These are phyloP conservation scores for Vachellia collinsii DNA, from an alignment of 306 rosid genomes.

Conservation along the genomic window DNA sequence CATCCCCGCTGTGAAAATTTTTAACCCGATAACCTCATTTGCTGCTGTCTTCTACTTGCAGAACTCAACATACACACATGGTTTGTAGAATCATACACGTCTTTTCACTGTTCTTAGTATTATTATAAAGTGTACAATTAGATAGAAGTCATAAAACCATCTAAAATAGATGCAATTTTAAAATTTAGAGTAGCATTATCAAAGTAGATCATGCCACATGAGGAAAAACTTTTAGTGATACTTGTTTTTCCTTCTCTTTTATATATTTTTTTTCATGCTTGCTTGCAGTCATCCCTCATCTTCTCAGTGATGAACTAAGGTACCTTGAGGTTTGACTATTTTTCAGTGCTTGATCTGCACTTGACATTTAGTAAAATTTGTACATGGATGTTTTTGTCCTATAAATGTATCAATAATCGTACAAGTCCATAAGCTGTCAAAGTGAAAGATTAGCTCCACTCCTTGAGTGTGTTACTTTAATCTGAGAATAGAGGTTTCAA, in stretches of 20 bases:
- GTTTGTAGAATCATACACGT: neutral
- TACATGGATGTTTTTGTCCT: neutral
- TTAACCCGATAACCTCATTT: neutral
- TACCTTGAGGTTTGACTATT: neutral
- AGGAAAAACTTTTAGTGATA: neutral
- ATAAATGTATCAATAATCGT: neutral
- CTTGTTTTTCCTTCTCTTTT: neutral
- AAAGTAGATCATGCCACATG: neutral
- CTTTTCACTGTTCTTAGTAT: neutral
- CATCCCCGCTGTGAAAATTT: neutral
- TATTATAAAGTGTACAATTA: neutral
- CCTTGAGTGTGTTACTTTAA: neutral
- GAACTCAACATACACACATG: neutral
- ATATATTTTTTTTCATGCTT: neutral
- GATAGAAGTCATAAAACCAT: neutral
- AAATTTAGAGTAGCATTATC: neutral
- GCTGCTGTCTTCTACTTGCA: conserved; percentile 1
- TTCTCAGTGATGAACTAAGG: neutral
- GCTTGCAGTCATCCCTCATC: neutral
- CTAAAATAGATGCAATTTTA: neutral
- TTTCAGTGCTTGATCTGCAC: neutral
- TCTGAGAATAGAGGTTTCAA: conserved; percentile 3
- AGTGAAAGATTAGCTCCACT: conserved; percentile 8
- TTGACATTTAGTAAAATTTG: neutral
- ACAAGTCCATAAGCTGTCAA: neutral